Percentiles rank a stretch among this genome's conserved stretches.
phyloP scores from a whole-genome alignment of 352 stramenopile genomes.

The Globisporangium barbulae region DNA sequence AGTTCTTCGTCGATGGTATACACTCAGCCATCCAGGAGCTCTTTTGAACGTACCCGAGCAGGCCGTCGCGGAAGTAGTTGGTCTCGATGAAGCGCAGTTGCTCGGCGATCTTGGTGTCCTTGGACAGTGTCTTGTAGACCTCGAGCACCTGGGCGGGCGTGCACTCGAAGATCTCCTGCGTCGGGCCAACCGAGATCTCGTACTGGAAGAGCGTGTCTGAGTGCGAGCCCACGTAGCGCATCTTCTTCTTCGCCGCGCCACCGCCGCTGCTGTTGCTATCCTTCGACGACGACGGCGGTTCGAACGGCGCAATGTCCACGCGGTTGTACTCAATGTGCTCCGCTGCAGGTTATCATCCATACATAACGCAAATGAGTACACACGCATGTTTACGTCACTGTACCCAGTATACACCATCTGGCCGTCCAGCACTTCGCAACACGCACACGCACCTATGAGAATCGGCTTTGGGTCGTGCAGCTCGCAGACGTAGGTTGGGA shows the following conservation, averaged over 20 bases:
- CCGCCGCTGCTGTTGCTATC: conserved; percentile 14
- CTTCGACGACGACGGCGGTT: conserved; percentile 24
- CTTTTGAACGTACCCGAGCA: conserved; percentile 31
- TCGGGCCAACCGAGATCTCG: conserved; percentile 59
- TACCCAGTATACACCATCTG: background rate
- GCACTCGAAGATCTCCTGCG: conserved; percentile 59
- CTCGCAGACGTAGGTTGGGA: conserved; percentile 73
- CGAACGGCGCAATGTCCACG: conserved; percentile 47
- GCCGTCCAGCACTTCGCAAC: too few species aligned
- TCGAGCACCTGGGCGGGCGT: conserved; percentile 52
- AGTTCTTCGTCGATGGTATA: background rate
- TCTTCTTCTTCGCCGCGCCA: conserved; percentile 20
- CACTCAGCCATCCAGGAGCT: background rate
- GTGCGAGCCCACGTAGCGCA: conserved; percentile 19
- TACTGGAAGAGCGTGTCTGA: conserved; percentile 52
- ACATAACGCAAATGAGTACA: conserved; percentile 14
- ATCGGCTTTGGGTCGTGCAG: conserved; percentile 74
- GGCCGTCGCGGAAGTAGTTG: conserved; percentile 56
- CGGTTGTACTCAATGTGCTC: conserved; percentile 63
- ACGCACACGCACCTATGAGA: conserved; percentile 41
- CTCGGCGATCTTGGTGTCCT: conserved; percentile 41
- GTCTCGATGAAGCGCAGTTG: conserved; percentile 69
- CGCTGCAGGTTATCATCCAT: conserved; percentile 21
- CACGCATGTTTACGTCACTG: conserved; percentile 1
- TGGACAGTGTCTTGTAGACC: conserved; percentile 53